These are phyloP conservation scores for Hypholoma fasciculare DNA, from an alignment of 768 basidiomycete genomes.

Conservation along the genomic window DNA sequence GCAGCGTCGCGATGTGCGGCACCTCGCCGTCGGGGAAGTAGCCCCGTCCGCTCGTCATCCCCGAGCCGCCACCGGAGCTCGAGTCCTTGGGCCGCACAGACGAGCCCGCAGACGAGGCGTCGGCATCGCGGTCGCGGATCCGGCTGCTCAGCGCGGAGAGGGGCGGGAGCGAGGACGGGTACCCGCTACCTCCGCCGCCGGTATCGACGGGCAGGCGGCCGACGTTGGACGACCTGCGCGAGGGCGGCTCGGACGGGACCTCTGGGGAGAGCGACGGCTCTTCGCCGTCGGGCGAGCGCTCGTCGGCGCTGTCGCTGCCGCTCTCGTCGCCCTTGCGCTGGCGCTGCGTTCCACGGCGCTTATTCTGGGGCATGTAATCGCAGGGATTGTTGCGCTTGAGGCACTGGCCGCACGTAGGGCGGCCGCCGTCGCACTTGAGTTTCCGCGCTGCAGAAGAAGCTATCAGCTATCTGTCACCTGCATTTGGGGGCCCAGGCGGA, in stretches of 20 bases:
- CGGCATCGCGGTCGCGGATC: conserved; percentile 32
- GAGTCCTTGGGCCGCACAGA: conserved; percentile 34
- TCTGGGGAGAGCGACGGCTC: conserved; percentile 62
- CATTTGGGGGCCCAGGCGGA: conserved; percentile 3
- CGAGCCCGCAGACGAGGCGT: conserved; percentile 28
- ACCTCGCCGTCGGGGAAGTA: conserved; percentile 63
- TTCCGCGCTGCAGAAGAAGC: conserved; percentile 61
- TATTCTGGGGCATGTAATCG: conserved; percentile 79
- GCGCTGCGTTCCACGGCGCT: conserved; percentile 62
- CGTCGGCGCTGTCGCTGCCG: conserved; percentile 68
- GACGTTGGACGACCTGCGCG: conserved; percentile 51
- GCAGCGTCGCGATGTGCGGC: conserved; percentile 72
- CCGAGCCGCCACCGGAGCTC: conserved; percentile 7
- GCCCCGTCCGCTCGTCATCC: conserved; percentile 26
- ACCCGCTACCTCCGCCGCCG: conserved; percentile 7
- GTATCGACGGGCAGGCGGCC: conserved; percentile 30
- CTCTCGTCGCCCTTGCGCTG: conserved; percentile 66
- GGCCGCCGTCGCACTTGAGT: conserved; percentile 85
- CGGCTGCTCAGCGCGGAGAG: conserved; percentile 42
- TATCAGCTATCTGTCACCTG: neutral
- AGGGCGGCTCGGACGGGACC: conserved; percentile 43
- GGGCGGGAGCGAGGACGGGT: conserved; percentile 38
- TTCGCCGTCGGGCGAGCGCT: conserved; percentile 49
- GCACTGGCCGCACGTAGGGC: conserved; percentile 82
- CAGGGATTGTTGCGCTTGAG: conserved; percentile 76